A percentile compares a stretch with the other conserved stretches of the same genome.
Conservation (phyloP, 768 basidiomycete species). For the Strobilomyces echinocephalus region DNA sequence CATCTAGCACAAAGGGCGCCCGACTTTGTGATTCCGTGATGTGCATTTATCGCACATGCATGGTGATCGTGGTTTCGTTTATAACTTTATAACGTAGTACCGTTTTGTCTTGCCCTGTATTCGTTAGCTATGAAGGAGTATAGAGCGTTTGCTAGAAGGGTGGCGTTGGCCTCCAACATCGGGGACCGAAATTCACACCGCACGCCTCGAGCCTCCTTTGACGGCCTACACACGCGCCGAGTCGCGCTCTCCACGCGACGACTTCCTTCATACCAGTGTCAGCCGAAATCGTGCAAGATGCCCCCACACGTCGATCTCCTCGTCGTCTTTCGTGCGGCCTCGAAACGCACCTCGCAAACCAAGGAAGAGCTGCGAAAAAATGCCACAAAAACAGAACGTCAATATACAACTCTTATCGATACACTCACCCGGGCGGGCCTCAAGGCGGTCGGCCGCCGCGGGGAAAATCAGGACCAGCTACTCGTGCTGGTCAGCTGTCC, state of each 20-base stretch:
- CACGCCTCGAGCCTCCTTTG: not conserved
- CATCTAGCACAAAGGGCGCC: conserved; percentile 2
- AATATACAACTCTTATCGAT: conserved; percentile 62
- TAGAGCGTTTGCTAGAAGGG: not conserved
- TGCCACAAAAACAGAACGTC: conserved; percentile 58
- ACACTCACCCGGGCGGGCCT: conserved; percentile 60
- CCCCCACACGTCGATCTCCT: conserved; percentile 68
- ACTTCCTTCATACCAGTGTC: not conserved
- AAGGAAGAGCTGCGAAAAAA: conserved; percentile 63
- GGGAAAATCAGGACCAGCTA: conserved; percentile 71
- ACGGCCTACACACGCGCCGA: not conserved
- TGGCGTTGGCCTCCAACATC: not conserved
- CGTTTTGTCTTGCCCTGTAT: not conserved
- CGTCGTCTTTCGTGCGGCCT: conserved; percentile 59
- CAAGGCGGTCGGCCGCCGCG: conserved; percentile 67
- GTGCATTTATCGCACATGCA: conserved; percentile 1
- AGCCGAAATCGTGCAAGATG: conserved; percentile 23
- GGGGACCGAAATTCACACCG: not conserved
- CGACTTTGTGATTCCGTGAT: conserved; percentile 1
- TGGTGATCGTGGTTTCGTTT: conserved; percentile 7
- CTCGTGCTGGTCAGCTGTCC: conserved; percentile 75
- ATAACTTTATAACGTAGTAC: conserved; percentile 12
- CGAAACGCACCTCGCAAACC: conserved; percentile 36
- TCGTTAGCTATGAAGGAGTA: not conserved
- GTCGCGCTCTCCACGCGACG: not conserved